Conservation (phyloP, 1,139 yeast genomes). For the Meyerozyma smithsonii region DNA sequence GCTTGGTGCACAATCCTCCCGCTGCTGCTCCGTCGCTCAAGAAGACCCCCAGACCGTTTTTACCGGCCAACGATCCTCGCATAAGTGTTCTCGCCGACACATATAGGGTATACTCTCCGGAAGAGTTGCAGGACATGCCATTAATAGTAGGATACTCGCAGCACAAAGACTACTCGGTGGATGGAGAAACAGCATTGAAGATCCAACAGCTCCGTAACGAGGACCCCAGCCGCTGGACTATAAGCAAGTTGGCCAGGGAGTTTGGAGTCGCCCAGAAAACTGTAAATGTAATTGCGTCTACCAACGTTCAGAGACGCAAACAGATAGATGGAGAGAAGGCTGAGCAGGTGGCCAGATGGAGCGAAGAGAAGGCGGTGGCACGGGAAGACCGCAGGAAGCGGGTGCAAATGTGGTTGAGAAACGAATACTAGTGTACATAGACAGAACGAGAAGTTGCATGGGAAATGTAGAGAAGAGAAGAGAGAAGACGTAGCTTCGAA, state of each 20-base stretch:
- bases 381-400: conserved; percentile 54
- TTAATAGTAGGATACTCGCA: conserved; percentile 30
- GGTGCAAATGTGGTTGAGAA: conserved; percentile 58
- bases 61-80: conserved; percentile 64
- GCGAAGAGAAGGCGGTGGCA: conserved; percentile 33
- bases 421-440: conserved; percentile 28
- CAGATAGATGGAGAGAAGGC: conserved; percentile 11
- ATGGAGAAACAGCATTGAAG: conserved; percentile 56
- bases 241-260: conserved; percentile 61
- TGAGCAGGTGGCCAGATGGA: conserved; percentile 26
- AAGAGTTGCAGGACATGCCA: conserved; percentile 54
- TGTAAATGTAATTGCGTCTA: conserved; percentile 24
- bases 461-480: not conserved
- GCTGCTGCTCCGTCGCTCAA: conserved; percentile 22
- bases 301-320: conserved; percentile 12
- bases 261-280: conserved; percentile 36
- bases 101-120: conserved; percentile 24
- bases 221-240: conserved; percentile 64
- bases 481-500: no score
- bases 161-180: conserved; percentile 54
- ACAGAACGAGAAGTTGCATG: not conserved
- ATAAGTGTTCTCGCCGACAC: conserved; percentile 24
- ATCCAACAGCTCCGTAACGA: conserved; percentile 55
- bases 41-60: conserved; percentile 66
- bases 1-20: conserved; percentile 39